Base-by-base conservation (phyloP, 169 alveolate species). In the Plasmodium knowlesi region DNA sequence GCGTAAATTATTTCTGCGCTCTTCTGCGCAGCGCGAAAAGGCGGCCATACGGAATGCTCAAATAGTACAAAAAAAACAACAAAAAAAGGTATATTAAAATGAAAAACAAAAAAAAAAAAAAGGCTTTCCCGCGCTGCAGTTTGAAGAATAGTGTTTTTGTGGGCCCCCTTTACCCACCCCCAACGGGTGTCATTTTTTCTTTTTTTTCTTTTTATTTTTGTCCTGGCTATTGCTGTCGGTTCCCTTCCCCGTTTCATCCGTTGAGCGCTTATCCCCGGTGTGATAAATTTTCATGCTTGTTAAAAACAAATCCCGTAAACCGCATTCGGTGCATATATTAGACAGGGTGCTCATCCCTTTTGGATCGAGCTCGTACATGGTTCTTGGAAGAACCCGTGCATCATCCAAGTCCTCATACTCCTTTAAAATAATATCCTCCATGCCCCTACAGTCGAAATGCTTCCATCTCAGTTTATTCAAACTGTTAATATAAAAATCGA, bases 401-500 rank as follows among this genome's bases (percentile, higher is more conserved):
- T 92, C 93, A 67, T 92, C 95, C 19, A 91, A 8, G 16, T 78
- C 72, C 53, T 88, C 90, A 80, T 88, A 80, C 57, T 94, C 95
- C 46, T 61, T 71, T 70, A 94, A 19, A 19, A 71, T 46, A 28
- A 95, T 73, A 57, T 93, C 95, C 8, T 92, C 89, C 81, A 95
- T 88, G 9, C 97, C 97, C 70, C 97, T 82, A 67, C 95, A 95
- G 78, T 92, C 95, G 32, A 95, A 95, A 82, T 95, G 97, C 41
- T 95, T 95, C 97, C 97, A 95, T 46, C 94, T 85, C 41, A 95
- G 86, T 79, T 95, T 95, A 85, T 95, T 94, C 80, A 95, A 92
- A 82, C 97, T 95, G 74, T 95, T 86, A 37, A 83, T 81, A 88
- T 95, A 95, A 73, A 93, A 95, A 16, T 93, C 92, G 37, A 95